Conservation (phyloP, 73 alveolate genomes). For the Paramecium caudatum region DNA sequence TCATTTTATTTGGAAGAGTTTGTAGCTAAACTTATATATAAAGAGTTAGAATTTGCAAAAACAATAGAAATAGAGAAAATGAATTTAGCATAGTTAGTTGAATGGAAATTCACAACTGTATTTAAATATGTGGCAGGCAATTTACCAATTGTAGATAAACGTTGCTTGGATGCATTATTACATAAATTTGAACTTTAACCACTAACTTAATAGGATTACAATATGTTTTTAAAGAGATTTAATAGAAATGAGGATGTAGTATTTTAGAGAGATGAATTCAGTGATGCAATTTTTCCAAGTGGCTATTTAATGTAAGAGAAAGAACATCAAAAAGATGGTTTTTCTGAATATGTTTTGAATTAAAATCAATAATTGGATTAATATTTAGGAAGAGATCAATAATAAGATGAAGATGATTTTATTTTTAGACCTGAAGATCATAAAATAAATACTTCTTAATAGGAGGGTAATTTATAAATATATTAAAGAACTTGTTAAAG, state of each 20-base stretch:
- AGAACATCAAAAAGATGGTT: constrained; percentile 30
- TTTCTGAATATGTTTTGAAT: constrained; percentile 55
- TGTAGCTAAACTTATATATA: constrained; percentile 40
- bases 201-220: not conserved
- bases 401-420: constrained; percentile 9
- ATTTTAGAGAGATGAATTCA: constrained; percentile 44
- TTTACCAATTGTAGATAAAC: constrained; percentile 12
- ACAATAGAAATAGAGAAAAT: constrained; percentile 50
- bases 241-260: constrained; percentile 52
- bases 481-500: not conserved
- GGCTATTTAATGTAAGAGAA: not conserved
- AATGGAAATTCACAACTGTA: constrained; percentile 43
- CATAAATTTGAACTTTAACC: constrained; percentile 42
- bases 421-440: constrained; percentile 62
- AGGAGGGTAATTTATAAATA: not conserved
- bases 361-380: constrained; percentile 33
- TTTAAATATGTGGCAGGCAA: constrained; percentile 55
- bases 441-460: not conserved
- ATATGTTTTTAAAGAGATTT: constrained; percentile 58
- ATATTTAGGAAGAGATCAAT: constrained; percentile 26
- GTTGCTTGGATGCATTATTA: constrained; percentile 12
- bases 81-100: constrained; percentile 54
- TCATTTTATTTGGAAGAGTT: constrained; percentile 62
- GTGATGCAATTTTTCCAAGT: constrained; percentile 67
- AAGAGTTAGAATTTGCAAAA: constrained; percentile 42